A percentile compares a stretch with the other conserved stretches of the same genome.
Conservation (phyloP, 768 basidiomycete genomes). For the Pleurotus citrinopileatus region DNA sequence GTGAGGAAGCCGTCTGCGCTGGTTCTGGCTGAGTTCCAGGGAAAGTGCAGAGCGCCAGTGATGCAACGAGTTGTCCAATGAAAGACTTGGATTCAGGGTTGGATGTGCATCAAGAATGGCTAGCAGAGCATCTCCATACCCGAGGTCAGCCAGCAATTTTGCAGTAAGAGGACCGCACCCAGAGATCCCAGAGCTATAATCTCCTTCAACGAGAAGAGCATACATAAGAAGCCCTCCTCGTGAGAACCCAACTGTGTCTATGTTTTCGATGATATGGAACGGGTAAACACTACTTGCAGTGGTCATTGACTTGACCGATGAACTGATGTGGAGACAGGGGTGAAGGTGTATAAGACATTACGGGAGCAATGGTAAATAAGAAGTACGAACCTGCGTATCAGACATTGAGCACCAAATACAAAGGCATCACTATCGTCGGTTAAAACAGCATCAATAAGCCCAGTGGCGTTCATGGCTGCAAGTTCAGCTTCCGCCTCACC, state of each 20-base stretch:
- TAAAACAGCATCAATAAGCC: slow-evolving; percentile 8
- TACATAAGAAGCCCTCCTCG: background rate
- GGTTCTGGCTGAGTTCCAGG: no score
- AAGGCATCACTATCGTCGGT: slow-evolving; percentile 10
- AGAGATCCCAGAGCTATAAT: background rate
- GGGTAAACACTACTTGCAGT: slow-evolving; percentile 24
- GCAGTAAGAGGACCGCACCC: background rate
- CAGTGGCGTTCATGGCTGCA: slow-evolving; percentile 6
- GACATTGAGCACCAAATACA: slow-evolving; percentile 37
- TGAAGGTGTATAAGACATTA: no score
- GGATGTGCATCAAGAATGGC: no score
- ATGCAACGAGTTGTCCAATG: no score
- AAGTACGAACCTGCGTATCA: slow-evolving; percentile 37
- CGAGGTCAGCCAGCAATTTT: background rate
- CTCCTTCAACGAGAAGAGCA: background rate
- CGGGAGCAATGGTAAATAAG: no score
- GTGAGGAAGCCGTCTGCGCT: no score
- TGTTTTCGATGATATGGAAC: background rate
- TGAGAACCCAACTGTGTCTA: background rate
- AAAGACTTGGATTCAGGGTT: no score
- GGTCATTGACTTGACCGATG: no score
- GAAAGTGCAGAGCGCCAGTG: no score
- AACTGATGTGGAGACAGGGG: no score
- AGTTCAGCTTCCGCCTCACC: slow-evolving; percentile 14
- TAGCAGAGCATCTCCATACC: background rate